These are phyloP conservation scores for Gyrodon lividus DNA, from an alignment of 768 basidiomycete genomes.

Conservation along the genomic window DNA sequence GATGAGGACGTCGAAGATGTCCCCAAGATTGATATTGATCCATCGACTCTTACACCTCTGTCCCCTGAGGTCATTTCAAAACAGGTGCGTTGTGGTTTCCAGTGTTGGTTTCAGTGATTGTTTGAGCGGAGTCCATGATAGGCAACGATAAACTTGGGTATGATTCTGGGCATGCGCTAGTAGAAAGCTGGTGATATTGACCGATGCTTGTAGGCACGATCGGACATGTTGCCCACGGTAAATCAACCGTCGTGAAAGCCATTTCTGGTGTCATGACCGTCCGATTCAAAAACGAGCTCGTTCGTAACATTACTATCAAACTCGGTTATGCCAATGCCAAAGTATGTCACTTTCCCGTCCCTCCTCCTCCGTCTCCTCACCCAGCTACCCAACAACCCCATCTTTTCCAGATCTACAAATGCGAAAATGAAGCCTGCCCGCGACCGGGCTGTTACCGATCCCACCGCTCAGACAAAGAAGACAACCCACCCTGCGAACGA, in stretches of 20 bases:
- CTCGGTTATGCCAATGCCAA: conserved; percentile 99
- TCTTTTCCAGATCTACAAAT: conserved; percentile 86
- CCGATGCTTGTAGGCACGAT: conserved; percentile 72
- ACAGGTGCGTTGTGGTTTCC: conserved; percentile 55
- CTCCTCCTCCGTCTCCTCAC: not conserved
- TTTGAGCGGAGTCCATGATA: conserved; percentile 32
- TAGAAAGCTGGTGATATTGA: not conserved
- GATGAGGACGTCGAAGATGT: conserved; percentile 52
- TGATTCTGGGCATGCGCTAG: not conserved
- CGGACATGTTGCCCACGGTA: conserved; percentile 98
- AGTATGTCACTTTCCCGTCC: conserved; percentile 44
- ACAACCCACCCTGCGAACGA: conserved; percentile 88
- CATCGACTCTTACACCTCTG: conserved; percentile 78
- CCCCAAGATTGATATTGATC: conserved; percentile 75
- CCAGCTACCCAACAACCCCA: not conserved
- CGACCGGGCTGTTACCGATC: conserved; percentile 93
- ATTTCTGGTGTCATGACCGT: conserved; percentile 99
- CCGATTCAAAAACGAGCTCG: conserved; percentile 98
- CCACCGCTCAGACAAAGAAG: conserved; percentile 92
- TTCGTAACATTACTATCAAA: conserved; percentile 99
- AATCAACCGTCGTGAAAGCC: conserved; percentile 96
- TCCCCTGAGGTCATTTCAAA: conserved; percentile 90
- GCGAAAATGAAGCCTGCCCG: conserved; percentile 90
- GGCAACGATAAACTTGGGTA: conserved; percentile 95
- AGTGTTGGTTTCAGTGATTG: not conserved